phyloP scores from a whole-genome alignment of 805 yeast species.

The Sungouiella thailandica region DNA sequence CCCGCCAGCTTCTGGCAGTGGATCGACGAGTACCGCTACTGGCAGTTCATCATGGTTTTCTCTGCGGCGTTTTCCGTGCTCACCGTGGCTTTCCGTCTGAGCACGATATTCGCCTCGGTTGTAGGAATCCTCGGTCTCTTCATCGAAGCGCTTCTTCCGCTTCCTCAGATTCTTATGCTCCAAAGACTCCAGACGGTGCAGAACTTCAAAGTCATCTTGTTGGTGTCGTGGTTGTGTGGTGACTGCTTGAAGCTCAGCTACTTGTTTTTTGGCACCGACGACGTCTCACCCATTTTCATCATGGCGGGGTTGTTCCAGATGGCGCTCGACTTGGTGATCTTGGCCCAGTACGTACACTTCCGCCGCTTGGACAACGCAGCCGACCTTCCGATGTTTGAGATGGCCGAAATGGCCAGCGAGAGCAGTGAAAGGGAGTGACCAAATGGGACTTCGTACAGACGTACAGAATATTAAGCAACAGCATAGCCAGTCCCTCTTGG shows the following conservation, averaged over 20 bases:
- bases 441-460: too few relatives aligned
- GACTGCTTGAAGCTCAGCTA: slow-evolving; percentile 76
- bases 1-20: slow-evolving; percentile 84
- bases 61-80: slow-evolving; percentile 33
- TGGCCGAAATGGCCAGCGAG: neutral
- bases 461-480: too few relatives aligned
- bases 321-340: slow-evolving; percentile 66
- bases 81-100: slow-evolving; percentile 36
- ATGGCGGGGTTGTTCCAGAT: slow-evolving; percentile 75
- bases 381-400: slow-evolving; percentile 8
- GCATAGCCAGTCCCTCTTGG: too few relatives aligned
- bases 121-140: slow-evolving; percentile 64
- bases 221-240: slow-evolving; percentile 86
- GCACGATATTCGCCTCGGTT: slow-evolving; percentile 38
- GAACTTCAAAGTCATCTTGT: slow-evolving; percentile 71
- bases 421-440: too few relatives aligned
- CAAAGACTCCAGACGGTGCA: slow-evolving; percentile 63
- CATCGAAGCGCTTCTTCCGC: slow-evolving; percentile 67
- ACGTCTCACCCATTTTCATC: slow-evolving; percentile 60
- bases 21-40: slow-evolving; percentile 53
- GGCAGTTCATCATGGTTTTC: slow-evolving; percentile 57
- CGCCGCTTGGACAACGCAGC: slow-evolving; percentile 23
- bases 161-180: slow-evolving; percentile 72
- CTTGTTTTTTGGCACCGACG: slow-evolving; percentile 67
- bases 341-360: slow-evolving; percentile 67